Evolutionary conservation across 2,329 filamentous ascomycete genomes (phyloP).

Genomic region (Erysiphe pisi): DNA sequence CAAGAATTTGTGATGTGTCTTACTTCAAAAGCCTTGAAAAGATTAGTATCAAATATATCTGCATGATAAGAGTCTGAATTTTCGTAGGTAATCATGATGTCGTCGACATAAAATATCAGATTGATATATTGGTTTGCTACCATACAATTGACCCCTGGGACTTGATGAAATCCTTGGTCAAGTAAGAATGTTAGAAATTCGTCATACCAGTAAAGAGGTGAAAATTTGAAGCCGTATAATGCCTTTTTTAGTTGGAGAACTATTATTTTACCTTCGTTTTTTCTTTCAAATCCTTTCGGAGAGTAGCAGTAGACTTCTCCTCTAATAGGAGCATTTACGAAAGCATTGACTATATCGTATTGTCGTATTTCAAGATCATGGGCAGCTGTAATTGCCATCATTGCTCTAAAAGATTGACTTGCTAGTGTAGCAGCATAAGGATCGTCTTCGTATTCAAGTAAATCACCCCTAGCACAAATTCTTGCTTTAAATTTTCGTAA

Average conservation of each 20-base stretch:
- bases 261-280: neutral
- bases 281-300: neutral
- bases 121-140: neutral
- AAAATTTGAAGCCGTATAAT: neutral
- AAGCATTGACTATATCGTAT: constrained; percentile 23
- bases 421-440: constrained; percentile 27
- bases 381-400: constrained; percentile 19
- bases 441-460: constrained; percentile 29
- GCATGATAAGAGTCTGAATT: neutral
- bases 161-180: neutral
- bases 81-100: neutral
- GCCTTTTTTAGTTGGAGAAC: neutral
- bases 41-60: neutral
- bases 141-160: neutral
- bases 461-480: constrained; percentile 32
- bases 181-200: neutral
- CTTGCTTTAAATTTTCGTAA: constrained; percentile 32
- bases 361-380: constrained; percentile 15
- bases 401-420: constrained; percentile 25
- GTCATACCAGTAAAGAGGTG: neutral
- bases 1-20: neutral
- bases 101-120: constrained; percentile 24
- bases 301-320: neutral
- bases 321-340: neutral
- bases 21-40: neutral